Evolutionary conservation across 2,329 filamentous ascomycete species (phyloP), one percentile per base, ranked within the genome.

Genomic region (Atkinsonella texensis): DNA sequence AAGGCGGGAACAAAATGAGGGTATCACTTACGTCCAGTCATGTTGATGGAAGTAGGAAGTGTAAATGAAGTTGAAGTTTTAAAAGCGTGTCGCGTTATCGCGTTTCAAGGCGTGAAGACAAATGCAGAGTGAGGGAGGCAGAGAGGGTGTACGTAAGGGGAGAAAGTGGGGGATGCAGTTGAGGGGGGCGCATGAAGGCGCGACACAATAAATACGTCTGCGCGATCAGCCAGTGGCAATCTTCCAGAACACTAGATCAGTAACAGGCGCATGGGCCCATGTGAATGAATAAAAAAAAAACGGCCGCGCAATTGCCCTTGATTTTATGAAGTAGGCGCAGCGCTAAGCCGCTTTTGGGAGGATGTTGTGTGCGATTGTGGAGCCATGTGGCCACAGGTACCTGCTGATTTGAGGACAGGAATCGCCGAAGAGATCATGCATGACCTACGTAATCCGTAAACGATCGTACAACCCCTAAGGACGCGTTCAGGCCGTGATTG

Each of bases 1-100:
- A 8, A 28, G 28, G 5, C 1, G 20, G 52, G 58, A 40, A 47
- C 55, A 49, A 57, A 53, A 54, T 33, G 20, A 35, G 47, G 54
- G 45, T 9, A 41, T 1, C 63, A 82, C 81, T 82, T 79, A 84
- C 81, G 81, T 81, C 81, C 81, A 82, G 81, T 84, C 81, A 84
- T 85, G 56, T 71, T 83, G 78, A 75, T 69, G 63, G 62, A 61
- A 61, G 55, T 64, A 42, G 13, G 50, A 39, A 28, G 59, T 58
- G 33, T 33, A 48, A 39, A 40, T 44, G 39, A 42, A 32, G 6
- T 18, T 17, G 10, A 44, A 23, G 42, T 10, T 35, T 31, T 8
- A 23, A 35, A 41, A 53, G 46, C 33, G 50, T 44, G 53, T 56
- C 51, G 55, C 46, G 59, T 51, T 52, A 52, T 52, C 49, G 50